Base-by-base conservation (phyloP, 768 basidiomycete species). In the Russula lepida region DNA sequence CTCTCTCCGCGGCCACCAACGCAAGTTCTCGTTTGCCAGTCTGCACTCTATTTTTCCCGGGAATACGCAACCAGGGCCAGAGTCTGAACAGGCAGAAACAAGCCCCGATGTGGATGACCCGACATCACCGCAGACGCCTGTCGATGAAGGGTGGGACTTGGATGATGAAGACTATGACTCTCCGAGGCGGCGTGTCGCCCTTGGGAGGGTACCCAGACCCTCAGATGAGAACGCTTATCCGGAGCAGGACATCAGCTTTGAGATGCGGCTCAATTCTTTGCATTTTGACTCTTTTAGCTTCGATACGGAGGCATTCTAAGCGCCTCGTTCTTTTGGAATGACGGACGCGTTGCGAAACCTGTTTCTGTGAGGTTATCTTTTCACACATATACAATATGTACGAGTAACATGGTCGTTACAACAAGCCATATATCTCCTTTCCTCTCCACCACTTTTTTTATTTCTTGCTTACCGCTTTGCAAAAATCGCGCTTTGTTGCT, bases 271-370 rank as follows among this genome's bases (percentile, higher is more conserved):
- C 15, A 84, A 87, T 68, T 87, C 87, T 33, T 74, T 89, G 56
- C 85, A 86, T 69, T 89, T 89, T 69, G 87, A 89, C 64, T 76
- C 80, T 1, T 66, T 89, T 48, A 85, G 84, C 56, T 85, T 89
- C 58, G 84, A 89, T 69, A 77, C 78, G 27, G 81, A 84, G 64
- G 76, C 75, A 43, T 85, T 86, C 69, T 62, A 71, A 56, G 32
- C 55, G 65, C 71, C 66, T 71, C 41, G 60, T 13, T 17, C 28
- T 32, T 19, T 54, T 46, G 44, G 30, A 25, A 56, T 21, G 41
- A 39, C 47, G 23, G 41, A 51, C 54, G 21, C 51, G 49, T 35
- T 46, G 47, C 56, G 53, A 53, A 48, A 49, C 54, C 30, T 48
- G n/a, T 28, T 25, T 19, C 54, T 54, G 25, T 19, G 28, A 8